Percentiles rank a stretch among this genome's conserved stretches.
Conservation (phyloP, 2,329 filamentous ascomycete species). For the Pestalotiopsis fici region DNA sequence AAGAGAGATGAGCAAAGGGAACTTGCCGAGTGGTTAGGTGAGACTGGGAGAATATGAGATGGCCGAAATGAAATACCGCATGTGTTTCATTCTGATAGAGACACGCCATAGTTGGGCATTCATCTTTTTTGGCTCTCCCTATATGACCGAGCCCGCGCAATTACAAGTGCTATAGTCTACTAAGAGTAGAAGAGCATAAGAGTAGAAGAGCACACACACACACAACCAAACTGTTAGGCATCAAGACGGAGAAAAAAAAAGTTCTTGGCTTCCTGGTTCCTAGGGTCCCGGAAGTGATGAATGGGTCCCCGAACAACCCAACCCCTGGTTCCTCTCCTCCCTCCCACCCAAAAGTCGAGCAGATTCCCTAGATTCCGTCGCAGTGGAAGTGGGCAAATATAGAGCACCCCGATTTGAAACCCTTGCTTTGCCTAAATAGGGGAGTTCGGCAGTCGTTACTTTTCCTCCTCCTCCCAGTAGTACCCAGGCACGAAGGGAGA, state of each 20-base stretch:
- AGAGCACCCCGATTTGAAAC: neutral
- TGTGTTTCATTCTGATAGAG: neutral
- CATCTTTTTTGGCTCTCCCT: neutral
- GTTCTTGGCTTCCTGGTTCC: neutral
- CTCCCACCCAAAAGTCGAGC: neutral
- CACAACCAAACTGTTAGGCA: neutral
- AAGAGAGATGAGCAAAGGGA: neutral
- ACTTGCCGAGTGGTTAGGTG: neutral
- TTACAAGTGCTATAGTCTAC: neutral
- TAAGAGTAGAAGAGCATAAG: neutral
- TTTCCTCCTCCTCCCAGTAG: too few species aligned
- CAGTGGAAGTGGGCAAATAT: neutral
- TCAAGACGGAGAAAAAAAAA: neutral
- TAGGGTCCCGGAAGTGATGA: neutral
- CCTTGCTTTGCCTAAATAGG: neutral
- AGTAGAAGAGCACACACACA: neutral
- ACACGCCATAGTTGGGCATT: constrained; percentile 2
- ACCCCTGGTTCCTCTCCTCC: neutral
- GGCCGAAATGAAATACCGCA: neutral
- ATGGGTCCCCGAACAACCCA: neutral
- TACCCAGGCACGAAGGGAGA: neutral
- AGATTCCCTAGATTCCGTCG: neutral
- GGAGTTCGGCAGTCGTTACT: neutral
- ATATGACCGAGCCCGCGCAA: too few species aligned
- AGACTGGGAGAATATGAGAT: neutral